Base-by-base conservation (phyloP, 1,284 basidiomycete genomes). In the Phenoliferia sp. region DNA sequence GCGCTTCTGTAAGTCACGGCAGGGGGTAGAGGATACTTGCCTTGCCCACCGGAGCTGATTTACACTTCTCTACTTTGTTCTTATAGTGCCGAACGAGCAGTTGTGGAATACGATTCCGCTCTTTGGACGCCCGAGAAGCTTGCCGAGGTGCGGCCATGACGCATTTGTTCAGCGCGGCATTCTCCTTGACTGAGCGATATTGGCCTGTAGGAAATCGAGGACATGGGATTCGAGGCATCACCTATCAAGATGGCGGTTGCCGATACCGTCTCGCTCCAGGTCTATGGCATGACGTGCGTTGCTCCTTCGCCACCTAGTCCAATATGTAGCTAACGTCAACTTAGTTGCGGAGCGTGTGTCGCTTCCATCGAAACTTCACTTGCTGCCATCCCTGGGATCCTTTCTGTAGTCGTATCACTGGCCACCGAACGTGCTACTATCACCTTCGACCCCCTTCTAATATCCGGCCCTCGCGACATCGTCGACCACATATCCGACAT, bases 211-310 rank as follows among this genome's bases (percentile, higher is more conserved):
- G 92, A 92, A 84, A 92, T 95, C 70, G 88, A 88, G 22, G 92
- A 95, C 80, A 89, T 94, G 61, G 93, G 93, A 19, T 96, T 96
- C 77, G 93, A 94, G 78, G 91, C 93, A 0, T 85, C 87, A 0
- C 81, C 86, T 66, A 86, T 93, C 59, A 86, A 87, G 0, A 82
- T 85, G 4, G 78, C 83, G 52, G 83, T 85, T 32, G 81, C 85
- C 12, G 89, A 92, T 74, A 83, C 82, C 1, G 83, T 91, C 60
- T 87, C 85, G 22, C 83, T 96, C 33, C 86, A 86, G 35, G 85
- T 96, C 74, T 94, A 89, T 76, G 94, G 93, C 74, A 94, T 96
- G 92, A 93, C 90, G 29, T 94, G 89, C 88, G 10, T 75, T 61
- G 55, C 35, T 28, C n/a, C 22, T 57, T 22, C 34, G n/a, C n/a